Base-by-base conservation (phyloP, 2,329 filamentous ascomycete genomes). In the Capronia epimyces region DNA sequence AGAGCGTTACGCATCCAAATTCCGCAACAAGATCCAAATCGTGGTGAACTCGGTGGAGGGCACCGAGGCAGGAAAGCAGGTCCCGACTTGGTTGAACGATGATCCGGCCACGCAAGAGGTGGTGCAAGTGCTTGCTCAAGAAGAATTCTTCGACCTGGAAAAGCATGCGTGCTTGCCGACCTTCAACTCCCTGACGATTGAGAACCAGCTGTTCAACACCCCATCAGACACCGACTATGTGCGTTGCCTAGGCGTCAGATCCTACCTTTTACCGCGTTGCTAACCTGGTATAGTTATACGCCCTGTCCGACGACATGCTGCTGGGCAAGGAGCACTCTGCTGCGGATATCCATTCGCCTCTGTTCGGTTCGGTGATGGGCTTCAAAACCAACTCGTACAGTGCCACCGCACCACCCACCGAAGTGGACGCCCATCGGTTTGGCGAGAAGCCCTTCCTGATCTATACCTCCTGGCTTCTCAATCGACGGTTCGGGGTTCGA, bases 311-410 rank as follows among this genome's bases (percentile, higher is more conserved):
- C 22, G 55, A 57, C 25, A 57, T 57, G 55, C 29, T 57, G 15
- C 52, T 57, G 2, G 46, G 48, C 3, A 51, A 49, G 32, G 20
- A 49, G n/a, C 55, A 57, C 29, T 22, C 48, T 13, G 48, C 55
- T 10, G 41, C 51, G 12, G 55, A 57, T 22, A 52, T 57, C n/a
- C 40, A 55, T 40, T 57, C 55, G 9, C 55, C 55, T 3, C 46
- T 57, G 2, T 55, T 57, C 32, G 55, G 55, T 9, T 27, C 55
- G 1, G 52, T 57, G 13, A 55, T 57, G 55, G 52, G 55, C 24
- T 57, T 57, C 45, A 57, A 57, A 46, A 54, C 45, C 41, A 54
- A 57, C 43, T 43, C 46, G 8, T 57, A 57, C 49, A 57, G 53
- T 42, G 45, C 53, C 8, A 51, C 53, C 24, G 25, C 49, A 20